Base-by-base conservation (phyloP, 208 protist species). In the Wallacemonas rigidus region DNA sequence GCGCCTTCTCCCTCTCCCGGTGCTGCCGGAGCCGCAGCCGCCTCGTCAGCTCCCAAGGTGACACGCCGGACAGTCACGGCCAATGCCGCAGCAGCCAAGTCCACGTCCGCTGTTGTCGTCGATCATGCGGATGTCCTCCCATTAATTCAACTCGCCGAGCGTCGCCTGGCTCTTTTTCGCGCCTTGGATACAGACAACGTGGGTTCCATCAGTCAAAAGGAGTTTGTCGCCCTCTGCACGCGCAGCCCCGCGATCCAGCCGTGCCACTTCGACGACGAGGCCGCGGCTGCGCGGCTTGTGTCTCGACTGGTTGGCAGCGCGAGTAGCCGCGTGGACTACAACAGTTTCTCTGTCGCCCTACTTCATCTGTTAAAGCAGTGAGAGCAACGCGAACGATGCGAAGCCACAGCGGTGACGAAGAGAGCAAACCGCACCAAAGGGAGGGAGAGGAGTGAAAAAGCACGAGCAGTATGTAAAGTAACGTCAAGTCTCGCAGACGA, bases 161-260 rank as follows among this genome's bases (percentile, higher is more conserved):
- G 80, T 36, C 73, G 76, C 2, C 75, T 70, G 55, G 76, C 76
- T 36, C 72, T 85, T 12, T 85, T 75, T 71, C 26, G 58, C 11
- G 67, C 73, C 2, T 53, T 85, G 60, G 67, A 79, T 47, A 36
- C 2, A 9, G 58, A 64, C 12, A 48, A 39, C 12, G 47, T 39
- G 35, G 68, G 68, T 38, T 36, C 48, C 36, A 36, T 85, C 40
- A 72, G 53, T 43, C 48, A 41, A 44, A 65, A 47, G 15, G 76
- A 78, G 15, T 55, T 85, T 1, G 38, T 81, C 26, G 68, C 53
- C 2, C 53, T 85, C 40, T 80, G 79, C 58, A 44, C 65, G 15
- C 67, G 76, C 15, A 85, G 80, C 51, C 76, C 76, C 11, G 67
- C 69, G 14, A 54, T 85, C 50, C 76, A 85, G 50, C 26, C 79